Conservation (phyloP, 768 basidiomycete genomes). For the Crassisporium funariophilum region DNA sequence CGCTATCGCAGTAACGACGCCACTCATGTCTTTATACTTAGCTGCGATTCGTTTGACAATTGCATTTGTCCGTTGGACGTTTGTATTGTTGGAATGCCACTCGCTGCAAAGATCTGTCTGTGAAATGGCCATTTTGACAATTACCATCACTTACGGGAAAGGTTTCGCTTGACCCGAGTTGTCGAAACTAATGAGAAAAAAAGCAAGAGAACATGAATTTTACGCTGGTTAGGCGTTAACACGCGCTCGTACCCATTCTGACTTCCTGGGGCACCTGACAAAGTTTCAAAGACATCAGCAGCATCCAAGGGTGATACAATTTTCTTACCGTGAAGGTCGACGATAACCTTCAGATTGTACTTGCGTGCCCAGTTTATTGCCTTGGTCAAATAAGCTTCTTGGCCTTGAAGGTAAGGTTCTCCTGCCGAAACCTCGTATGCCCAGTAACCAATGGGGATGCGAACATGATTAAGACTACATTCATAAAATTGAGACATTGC, state of each 20-base stretch:
- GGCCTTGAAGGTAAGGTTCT: constrained; percentile 78
- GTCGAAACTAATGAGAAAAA: constrained; percentile 54
- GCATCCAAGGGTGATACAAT: constrained; percentile 5
- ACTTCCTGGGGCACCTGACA: constrained; percentile 69
- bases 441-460: constrained; percentile 87
- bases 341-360: constrained; percentile 73
- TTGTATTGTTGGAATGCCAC: constrained; percentile 70
- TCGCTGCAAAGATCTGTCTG: constrained; percentile 26
- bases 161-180: constrained; percentile 71
- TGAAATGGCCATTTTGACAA: no score
- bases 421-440: constrained; percentile 76
- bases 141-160: constrained; percentile 52
- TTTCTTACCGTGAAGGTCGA: constrained; percentile 65
- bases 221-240: background rate
- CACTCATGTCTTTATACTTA: constrained; percentile 52
- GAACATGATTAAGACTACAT: constrained; percentile 74
- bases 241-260: constrained; percentile 81
- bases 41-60: constrained; percentile 64
- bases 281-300: background rate
- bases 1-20: constrained; percentile 65
- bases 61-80: constrained; percentile 64
- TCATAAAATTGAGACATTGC: background rate
- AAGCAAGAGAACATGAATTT: background rate
- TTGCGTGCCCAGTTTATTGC: constrained; percentile 70
- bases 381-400: constrained; percentile 63